Evolutionary conservation across 1,139 yeast genomes (phyloP).

Genomic region (Sugiyamaella japonica): DNA sequence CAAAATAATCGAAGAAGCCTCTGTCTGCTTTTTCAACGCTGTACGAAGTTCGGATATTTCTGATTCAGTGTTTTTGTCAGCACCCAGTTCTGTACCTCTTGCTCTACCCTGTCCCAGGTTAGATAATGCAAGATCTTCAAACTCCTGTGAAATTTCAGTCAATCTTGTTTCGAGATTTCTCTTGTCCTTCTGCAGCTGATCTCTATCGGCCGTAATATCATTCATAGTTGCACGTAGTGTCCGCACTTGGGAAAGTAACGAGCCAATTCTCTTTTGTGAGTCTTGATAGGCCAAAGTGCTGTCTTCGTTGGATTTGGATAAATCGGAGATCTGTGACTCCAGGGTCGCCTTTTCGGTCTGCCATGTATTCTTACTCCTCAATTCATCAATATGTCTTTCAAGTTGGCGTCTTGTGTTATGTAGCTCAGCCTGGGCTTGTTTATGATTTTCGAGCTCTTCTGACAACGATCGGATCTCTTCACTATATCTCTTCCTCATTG

Average conservation of each 20-base stretch:
- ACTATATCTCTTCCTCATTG: constrained; percentile 46
- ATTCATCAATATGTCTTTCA: constrained; percentile 28
- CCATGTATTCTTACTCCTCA: constrained; percentile 33
- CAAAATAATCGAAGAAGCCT: constrained; percentile 26
- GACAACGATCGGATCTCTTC: constrained; percentile 61
- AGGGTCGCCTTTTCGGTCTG: constrained; percentile 49
- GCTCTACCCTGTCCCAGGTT: constrained; percentile 19
- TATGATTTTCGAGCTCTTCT: constrained; percentile 59
- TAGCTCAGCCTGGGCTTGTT: constrained; percentile 47
- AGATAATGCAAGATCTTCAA: constrained; percentile 34
- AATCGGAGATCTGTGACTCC: constrained; percentile 53
- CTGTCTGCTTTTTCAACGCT: constrained; percentile 30
- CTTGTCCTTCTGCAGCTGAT: constrained; percentile 42
- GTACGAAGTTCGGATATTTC: constrained; percentile 28
- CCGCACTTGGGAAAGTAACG: constrained; percentile 40
- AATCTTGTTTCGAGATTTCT: constrained; percentile 40
- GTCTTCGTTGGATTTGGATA: constrained; percentile 51
- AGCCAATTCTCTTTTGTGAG: constrained; percentile 41
- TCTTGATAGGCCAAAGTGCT: constrained; percentile 43
- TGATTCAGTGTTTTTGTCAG: constrained; percentile 15
- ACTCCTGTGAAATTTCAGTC: constrained; percentile 34
- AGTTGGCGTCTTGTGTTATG: constrained; percentile 60
- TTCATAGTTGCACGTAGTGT: constrained; percentile 39
- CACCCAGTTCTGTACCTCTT: constrained; percentile 8
- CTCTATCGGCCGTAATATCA: constrained; percentile 42